Percentiles rank a stretch among this genome's conserved stretches.
Evolutionary conservation across 139 green algal genomes (phyloP).

Genomic region (Pleodorina starrii): DNA sequence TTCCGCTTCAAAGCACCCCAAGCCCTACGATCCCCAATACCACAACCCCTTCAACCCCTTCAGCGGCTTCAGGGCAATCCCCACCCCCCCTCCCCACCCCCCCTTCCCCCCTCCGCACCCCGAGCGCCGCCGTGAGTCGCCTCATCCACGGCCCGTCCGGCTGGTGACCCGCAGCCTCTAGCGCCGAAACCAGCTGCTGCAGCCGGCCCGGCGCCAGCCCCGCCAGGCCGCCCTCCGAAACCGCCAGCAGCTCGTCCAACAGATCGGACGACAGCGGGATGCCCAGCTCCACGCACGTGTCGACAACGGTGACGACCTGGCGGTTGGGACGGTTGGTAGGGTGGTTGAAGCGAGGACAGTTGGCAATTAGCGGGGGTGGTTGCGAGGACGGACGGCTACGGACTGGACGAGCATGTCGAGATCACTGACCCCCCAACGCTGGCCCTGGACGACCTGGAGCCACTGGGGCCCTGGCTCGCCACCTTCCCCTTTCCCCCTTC

Average conservation of each 20-base stretch:
- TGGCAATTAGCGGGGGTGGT: no score
- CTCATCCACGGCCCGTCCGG: constrained; percentile 16
- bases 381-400: no score
- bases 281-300: constrained; percentile 35
- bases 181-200: constrained; percentile 21
- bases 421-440: no score
- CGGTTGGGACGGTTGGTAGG: neutral
- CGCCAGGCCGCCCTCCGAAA: constrained; percentile 14
- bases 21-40: no score
- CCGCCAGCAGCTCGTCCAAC: constrained; percentile 39
- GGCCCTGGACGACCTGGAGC: no score
- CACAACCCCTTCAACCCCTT: no score
- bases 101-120: neutral
- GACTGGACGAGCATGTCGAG: no score
- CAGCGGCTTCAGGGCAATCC: no score
- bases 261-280: neutral
- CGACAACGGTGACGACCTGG: constrained; percentile 35
- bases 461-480: no score
- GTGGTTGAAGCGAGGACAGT: no score
- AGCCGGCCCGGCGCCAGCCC: neutral
- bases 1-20: no score
- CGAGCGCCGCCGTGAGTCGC: neutral
- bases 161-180: constrained; percentile 4
- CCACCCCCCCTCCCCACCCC: neutral
- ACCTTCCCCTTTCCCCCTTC: no score